Evolutionary conservation across 768 basidiomycete species (phyloP), one percentile per base, ranked within the genome.

Genomic region (Suillus sp.): DNA sequence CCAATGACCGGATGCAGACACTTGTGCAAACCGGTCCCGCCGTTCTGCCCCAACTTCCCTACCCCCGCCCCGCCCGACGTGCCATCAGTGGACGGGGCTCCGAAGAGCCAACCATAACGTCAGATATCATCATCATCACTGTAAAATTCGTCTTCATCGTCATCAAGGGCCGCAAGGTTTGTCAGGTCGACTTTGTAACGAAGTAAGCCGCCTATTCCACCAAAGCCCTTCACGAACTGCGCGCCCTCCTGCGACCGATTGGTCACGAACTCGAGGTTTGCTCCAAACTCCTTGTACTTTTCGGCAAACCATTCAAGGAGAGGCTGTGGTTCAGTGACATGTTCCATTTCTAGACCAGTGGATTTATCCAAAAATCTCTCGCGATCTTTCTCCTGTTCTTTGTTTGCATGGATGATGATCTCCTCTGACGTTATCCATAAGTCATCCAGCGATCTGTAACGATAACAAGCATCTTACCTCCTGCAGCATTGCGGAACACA

Each of bases 291-390:
- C 76, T 93, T 95, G 83, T 99, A 99, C 74, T 96, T 95, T 75
- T 99, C 97, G 51, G 97, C 90, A 75, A 99, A 95, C 97, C 97
- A 99, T 76, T 99, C 97, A 64, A 99, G 87, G 11, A 99, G 84
- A 56, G 92, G 82, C 71, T 92, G 86, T 1, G 97, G 89, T 68
- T 99, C 97, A 2, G 69, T 70, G 10, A 78, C 78, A 75, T 92
- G 90, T 74, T 99, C 97, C 97, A 99, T 99, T 82, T 99, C 97
- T 43, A 88, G 74, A 3, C 92, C 90, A 18, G 96, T 99, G 4
- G 92, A 92, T 78, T 96, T 96, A 84, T 99, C 97, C 7, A 88
- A 75, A 79, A 99, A 99, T 81, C 92, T 96, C 72, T 95, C 93
- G 66, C 92, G 89, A 72, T 97, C 95, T 76, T 93, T 94, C 72